Conservation (phyloP, 768 basidiomycete genomes). For the Lactarius hengduanensis region DNA sequence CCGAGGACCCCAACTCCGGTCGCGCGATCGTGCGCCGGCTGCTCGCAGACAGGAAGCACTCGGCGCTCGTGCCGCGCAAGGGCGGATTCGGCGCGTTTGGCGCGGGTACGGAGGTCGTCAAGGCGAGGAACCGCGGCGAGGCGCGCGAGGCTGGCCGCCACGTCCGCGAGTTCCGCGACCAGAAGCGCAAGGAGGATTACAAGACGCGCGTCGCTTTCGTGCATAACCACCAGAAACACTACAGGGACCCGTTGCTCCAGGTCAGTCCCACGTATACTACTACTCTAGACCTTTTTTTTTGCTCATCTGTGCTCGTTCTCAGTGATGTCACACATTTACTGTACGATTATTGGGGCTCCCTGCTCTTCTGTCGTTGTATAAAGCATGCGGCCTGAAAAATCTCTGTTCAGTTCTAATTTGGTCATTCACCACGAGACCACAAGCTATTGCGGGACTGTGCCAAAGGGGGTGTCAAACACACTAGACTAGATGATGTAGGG, state of each 20-base stretch:
- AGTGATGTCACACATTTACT: constrained; percentile 26
- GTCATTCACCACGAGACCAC: constrained; percentile 25
- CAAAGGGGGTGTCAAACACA: constrained; percentile 25
- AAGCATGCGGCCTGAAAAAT: constrained; percentile 1
- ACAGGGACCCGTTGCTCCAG: constrained; percentile 67
- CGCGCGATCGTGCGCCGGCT: constrained; percentile 74
- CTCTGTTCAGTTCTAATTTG: constrained; percentile 10
- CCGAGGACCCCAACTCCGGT: constrained; percentile 61
- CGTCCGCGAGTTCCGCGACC: constrained; percentile 80
- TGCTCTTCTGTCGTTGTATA: neutral
- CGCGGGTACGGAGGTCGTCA: constrained; percentile 75
- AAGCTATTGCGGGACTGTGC: constrained; percentile 21
- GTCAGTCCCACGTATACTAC: constrained; percentile 33
- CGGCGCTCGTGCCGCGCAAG: constrained; percentile 76
- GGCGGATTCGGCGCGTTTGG: constrained; percentile 91
- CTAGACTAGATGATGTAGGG: constrained; percentile 12
- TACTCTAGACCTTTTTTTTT: neutral
- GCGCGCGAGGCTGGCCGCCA: constrained; percentile 90
- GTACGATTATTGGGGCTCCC: neutral
- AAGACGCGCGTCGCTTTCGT: constrained; percentile 79
- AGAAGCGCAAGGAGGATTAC: constrained; percentile 74
- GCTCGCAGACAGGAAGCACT: constrained; percentile 80
- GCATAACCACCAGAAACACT: constrained; percentile 88
- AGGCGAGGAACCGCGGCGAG: constrained; percentile 92
- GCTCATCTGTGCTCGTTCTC: constrained; percentile 4